Conservation (phyloP, 2,329 filamentous ascomycete genomes). For the Fonsecaea pugnacius region DNA sequence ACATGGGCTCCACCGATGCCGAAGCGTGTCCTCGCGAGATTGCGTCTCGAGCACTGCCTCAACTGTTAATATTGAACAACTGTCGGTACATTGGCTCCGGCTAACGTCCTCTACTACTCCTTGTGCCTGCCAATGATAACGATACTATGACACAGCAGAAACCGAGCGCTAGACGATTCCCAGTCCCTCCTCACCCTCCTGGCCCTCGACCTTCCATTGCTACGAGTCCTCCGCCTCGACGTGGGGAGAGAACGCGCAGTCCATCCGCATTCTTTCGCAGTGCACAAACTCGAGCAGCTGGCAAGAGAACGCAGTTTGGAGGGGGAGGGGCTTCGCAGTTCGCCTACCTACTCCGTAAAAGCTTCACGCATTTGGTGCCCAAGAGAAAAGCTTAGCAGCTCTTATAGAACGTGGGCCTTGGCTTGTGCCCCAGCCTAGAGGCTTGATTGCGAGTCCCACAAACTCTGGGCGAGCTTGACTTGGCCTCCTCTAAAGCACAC, state of each 20-base stretch:
- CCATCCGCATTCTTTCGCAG: neutral
- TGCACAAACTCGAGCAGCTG: neutral
- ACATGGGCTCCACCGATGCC: constrained; percentile 11
- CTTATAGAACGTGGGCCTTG: constrained; percentile 6
- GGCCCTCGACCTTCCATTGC: no score
- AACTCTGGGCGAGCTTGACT: constrained; percentile 20
- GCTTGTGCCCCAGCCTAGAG: constrained; percentile 1
- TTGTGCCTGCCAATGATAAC: neutral
- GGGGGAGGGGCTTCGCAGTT: neutral
- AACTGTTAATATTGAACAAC: neutral
- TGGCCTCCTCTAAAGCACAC: neutral
- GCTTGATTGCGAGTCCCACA: constrained; percentile 10
- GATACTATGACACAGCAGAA: neutral
- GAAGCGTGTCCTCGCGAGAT: constrained; percentile 15
- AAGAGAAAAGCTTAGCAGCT: constrained; percentile 20
- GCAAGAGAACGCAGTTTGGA: neutral
- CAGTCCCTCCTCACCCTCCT: neutral
- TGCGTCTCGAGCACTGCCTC: constrained; percentile 22
- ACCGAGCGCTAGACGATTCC: neutral
- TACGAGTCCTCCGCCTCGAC: constrained; percentile 1
- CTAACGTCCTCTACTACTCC: neutral
- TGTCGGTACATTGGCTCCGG: neutral
- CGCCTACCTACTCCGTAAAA: neutral
- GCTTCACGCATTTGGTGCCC: neutral
- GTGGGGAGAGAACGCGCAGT: constrained; percentile 2